Evolutionary conservation across 2,329 filamentous ascomycete genomes (phyloP).

Genomic region (Botrytis fragariae): DNA sequence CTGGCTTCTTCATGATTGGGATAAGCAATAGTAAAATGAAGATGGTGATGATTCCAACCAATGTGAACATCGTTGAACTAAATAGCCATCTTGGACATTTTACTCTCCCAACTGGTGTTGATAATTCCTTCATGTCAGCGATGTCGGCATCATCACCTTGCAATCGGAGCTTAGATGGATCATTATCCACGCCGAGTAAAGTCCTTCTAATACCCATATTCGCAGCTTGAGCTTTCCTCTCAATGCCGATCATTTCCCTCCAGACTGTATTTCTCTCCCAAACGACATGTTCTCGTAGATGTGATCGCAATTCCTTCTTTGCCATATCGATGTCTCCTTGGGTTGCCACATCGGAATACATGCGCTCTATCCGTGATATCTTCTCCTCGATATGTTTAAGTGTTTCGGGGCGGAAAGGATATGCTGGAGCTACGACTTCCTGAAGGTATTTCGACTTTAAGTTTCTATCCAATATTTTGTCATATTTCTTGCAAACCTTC

Average conservation of each 20-base stretch:
- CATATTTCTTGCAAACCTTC: constrained; percentile 97
- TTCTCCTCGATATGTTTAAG: constrained; percentile 68
- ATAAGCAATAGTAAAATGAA: constrained; percentile 73
- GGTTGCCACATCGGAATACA: constrained; percentile 80
- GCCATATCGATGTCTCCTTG: constrained; percentile 74
- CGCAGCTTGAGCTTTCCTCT: constrained; percentile 90
- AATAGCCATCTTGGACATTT: constrained; percentile 78
- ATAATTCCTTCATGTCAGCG: constrained; percentile 63
- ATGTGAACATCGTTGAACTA: constrained; percentile 74
- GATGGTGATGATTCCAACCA: constrained; percentile 66
- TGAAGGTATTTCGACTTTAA: constrained; percentile 76
- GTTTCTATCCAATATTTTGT: constrained; percentile 87
- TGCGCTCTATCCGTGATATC: constrained; percentile 71
- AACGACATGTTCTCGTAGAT: constrained; percentile 92
- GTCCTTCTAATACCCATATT: constrained; percentile 78
- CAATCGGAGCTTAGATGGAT: constrained; percentile 64
- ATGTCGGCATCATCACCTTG: constrained; percentile 79
- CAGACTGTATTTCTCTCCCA: constrained; percentile 99
- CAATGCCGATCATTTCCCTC: constrained; percentile 98
- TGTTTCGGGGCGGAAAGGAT: constrained; percentile 75
- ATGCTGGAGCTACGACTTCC: constrained; percentile 69
- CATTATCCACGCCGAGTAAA: constrained; percentile 72
- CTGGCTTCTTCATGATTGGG: constrained; percentile 79
- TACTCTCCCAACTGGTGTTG: constrained; percentile 77
- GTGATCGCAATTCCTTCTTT: constrained; percentile 80